A percentile compares a stretch with the other conserved stretches of the same genome.
These are phyloP conservation scores for Colletotrichum lentis DNA, from an alignment of 2,329 filamentous ascomycete genomes.

Conservation along the genomic window DNA sequence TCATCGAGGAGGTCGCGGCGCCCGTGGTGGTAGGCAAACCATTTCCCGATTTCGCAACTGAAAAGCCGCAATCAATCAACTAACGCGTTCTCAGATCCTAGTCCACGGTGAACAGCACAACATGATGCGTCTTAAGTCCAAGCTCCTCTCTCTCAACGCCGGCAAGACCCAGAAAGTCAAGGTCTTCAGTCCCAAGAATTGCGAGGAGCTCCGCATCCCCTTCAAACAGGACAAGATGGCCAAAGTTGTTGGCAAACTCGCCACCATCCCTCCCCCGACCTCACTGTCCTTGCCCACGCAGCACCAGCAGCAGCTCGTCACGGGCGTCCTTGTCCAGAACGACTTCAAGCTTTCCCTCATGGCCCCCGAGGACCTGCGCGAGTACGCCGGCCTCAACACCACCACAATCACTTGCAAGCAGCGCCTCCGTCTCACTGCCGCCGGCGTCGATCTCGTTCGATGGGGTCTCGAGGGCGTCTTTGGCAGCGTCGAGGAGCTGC, in stretches of 20 bases:
- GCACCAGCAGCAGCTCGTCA: conserved; percentile 66
- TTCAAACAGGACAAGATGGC: conserved; percentile 96
- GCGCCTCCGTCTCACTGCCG: conserved; percentile 84
- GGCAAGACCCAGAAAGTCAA: conserved; percentile 84
- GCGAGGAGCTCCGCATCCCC: conserved; percentile 91
- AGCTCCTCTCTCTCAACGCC: conserved; percentile 89
- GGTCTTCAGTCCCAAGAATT: conserved; percentile 92
- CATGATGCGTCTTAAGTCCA: conserved; percentile 96
- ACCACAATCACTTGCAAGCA: conserved; percentile 95
- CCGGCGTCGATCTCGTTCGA: conserved; percentile 87
- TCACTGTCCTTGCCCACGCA: conserved; percentile 47
- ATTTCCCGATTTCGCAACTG: neutral
- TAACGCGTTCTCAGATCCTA: conserved; percentile 70
- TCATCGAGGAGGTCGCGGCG: conserved; percentile 92
- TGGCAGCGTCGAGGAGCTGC: conserved; percentile 78
- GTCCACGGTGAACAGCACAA: conserved; percentile 98
- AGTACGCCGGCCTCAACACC: conserved; percentile 96
- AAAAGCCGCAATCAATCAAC: conserved; percentile 5
- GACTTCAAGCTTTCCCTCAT: conserved; percentile 97
- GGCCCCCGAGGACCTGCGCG: conserved; percentile 93
- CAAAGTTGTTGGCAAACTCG: conserved; percentile 94
- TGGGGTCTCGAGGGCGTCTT: conserved; percentile 97
- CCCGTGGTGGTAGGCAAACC: conserved; percentile 83
- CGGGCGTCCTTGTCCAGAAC: conserved; percentile 93
- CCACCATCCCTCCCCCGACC: conserved; percentile 76